Base-by-base conservation (phyloP, 441 rosid genomes). In the Gossypium gossypioides region DNA sequence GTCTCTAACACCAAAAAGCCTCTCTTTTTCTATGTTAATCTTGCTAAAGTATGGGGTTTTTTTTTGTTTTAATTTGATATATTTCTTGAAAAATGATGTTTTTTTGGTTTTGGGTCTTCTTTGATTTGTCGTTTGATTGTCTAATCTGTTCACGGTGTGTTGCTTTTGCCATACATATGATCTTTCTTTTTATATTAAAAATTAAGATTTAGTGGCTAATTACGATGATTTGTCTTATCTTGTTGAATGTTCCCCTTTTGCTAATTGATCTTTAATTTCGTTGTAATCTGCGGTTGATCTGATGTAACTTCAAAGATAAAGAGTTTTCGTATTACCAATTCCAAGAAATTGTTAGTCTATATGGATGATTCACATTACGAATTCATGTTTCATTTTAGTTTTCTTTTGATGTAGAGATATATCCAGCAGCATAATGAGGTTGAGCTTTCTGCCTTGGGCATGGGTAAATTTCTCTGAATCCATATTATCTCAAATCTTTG, bases 1-100 rank as follows among this genome's bases (percentile, higher is more conserved):
- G 90, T 86, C 8, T 88, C 92, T 34, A 86, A 86, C 80, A 84
- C 92, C 63, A 84, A 86, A 80, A 88, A 88, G 40, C 92, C 92
- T 0, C 79, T 88, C 40, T 86, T 86, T 75, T 86, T 86, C 76
- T 88, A 85, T 7, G 89, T 87, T 18, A 84, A 88, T 74, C 92
- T 88, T 74, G 88, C 92, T 1, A 88, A 88, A 83, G 92, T 87
- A 29, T 22, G 9, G 0, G 0, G 21, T 51, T 62, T 59, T 60
- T 15, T 66, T 50, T 27, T 15, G 2, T 3, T 67, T 67, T 50
- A 6, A 22, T 22, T 48, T 25, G 24, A 67, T 67, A 0, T 15
- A 6, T 67, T 67, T 50, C 58, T 25, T 25, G 22, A 42, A 69
- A 54, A 55, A 16, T 18, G 29, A 54, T 34, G 32, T 21, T n/a